Base-by-base conservation (phyloP, 306 rosid species). In the Quercus berberidifolia region DNA sequence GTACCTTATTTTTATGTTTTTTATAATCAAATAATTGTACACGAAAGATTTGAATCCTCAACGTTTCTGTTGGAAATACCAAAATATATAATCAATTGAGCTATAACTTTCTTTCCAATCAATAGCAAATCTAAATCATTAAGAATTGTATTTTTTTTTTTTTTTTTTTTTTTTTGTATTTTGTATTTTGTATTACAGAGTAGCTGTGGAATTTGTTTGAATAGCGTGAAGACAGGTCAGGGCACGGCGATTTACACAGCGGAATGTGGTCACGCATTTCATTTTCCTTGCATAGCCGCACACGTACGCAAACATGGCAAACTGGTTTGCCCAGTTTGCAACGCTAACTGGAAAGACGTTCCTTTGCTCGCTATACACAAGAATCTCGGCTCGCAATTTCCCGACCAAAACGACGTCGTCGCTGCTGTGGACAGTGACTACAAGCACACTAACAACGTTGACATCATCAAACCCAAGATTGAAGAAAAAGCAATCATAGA, bases 231-330 rank as follows among this genome's bases (percentile, higher is more conserved):
- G 64, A 90, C 98, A 1, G 99, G 99, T 25, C 99, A 95, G 28
- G 97, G 99, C 10, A 95, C 94, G 23, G 99, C 99, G 49, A 95
- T 95, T 59, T 95, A 93, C 94, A 95, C 99, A 1, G 99, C 98
- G 2, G 99, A 95, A 80, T 95, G 99, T 28, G 60, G 82, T 5
- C 99, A 95, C 80, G 97, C 98, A 17, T 95, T 95, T 71, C 99
- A 95, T 74, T 95, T 95, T 58, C 98, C 99, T 1, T 93, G 99
- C 73, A 91, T 95, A 43, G 97, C 97, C 1, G 84, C 84, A 10
- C 83, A 88, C 75, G 96, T 93, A 3, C 83, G 94, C 73, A 89
- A 91, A 49, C 90, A 91, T 21, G 91, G 86, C n/a, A 72, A 74
- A 41, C 93, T 95, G 0, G 80, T 93, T 23, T 95, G 99, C 60